Evolutionary conservation across 257 asterid species (phyloP).

Genomic region (Marsdenia floribunda): DNA sequence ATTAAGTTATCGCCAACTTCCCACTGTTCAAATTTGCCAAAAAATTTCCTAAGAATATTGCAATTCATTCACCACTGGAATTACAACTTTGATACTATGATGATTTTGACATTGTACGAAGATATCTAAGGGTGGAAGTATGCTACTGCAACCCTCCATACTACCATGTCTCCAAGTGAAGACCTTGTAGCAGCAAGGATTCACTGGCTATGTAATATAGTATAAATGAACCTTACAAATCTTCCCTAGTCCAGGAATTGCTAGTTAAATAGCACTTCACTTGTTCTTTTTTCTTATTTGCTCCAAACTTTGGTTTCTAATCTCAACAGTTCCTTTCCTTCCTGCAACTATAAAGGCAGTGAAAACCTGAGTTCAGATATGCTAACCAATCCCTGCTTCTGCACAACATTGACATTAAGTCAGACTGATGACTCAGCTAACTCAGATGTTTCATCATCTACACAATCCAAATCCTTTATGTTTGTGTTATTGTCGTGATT

Average conservation of each 20-base stretch:
- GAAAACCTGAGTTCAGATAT: neutral
- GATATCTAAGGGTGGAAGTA: constrained; percentile 50
- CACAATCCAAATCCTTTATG: neutral
- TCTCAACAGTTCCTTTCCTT: neutral
- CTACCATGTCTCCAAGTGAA: neutral
- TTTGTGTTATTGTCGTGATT: neutral
- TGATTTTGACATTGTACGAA: constrained; percentile 38
- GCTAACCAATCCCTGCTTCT: neutral
- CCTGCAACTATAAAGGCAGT: neutral
- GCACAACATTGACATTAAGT: neutral
- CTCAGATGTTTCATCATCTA: neutral
- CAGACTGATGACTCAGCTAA: neutral
- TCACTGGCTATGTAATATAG: no score
- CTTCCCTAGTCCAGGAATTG: neutral
- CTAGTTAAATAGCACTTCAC: neutral
- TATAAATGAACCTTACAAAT: no score
- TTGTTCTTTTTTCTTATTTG: neutral
- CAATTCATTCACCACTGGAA: constrained; percentile 26
- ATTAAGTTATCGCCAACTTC: constrained; percentile 24
- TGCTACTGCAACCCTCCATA: neutral
- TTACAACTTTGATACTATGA: constrained; percentile 46
- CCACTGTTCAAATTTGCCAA: constrained; percentile 40
- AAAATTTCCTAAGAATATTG: constrained; percentile 41
- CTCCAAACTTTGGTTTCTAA: neutral
- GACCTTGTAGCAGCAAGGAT: no score